A percentile compares a stretch with the other conserved stretches of the same genome.
Conservation (phyloP, 345 rosid genomes). For the Eucalyptus cloeziana region DNA sequence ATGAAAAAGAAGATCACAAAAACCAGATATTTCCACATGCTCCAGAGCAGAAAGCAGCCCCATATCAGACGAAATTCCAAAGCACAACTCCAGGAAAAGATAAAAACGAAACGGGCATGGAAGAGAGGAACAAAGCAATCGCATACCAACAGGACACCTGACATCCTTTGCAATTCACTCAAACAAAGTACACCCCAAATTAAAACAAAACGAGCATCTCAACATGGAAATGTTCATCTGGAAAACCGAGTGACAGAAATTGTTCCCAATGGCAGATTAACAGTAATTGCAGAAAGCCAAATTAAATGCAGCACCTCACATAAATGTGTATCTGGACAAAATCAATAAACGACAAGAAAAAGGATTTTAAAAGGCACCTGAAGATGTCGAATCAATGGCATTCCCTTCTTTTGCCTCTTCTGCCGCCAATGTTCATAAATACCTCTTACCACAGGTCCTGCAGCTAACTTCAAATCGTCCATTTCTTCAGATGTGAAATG, state of each 20-base stretch:
- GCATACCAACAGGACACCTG: not conserved
- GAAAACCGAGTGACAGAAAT: not conserved
- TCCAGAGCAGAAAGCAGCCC: not conserved
- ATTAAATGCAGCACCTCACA: not conserved
- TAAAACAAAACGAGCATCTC: not conserved
- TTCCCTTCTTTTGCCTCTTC: constrained; percentile 71
- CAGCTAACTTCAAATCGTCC: constrained; percentile 44
- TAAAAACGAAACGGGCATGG: not conserved
- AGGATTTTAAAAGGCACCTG: constrained; percentile 44
- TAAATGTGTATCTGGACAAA: not conserved
- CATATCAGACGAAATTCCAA: not conserved
- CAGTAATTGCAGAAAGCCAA: not conserved
- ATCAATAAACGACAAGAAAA: not conserved
- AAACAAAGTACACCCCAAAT: not conserved
- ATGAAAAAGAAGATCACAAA: not conserved
- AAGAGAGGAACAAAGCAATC: not conserved
- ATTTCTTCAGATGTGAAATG: constrained; percentile 62
- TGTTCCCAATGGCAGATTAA: not conserved
- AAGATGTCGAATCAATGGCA: constrained; percentile 90
- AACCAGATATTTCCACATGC: not conserved
- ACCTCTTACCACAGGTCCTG: constrained; percentile 31
- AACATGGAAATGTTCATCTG: not conserved
- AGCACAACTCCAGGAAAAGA: not conserved
- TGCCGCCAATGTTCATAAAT: constrained; percentile 66
- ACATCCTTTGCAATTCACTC: not conserved